Percentiles rank a stretch among this genome's conserved stretches.
Conservation (phyloP, 768 basidiomycete genomes). For the Boletus insuetus region DNA sequence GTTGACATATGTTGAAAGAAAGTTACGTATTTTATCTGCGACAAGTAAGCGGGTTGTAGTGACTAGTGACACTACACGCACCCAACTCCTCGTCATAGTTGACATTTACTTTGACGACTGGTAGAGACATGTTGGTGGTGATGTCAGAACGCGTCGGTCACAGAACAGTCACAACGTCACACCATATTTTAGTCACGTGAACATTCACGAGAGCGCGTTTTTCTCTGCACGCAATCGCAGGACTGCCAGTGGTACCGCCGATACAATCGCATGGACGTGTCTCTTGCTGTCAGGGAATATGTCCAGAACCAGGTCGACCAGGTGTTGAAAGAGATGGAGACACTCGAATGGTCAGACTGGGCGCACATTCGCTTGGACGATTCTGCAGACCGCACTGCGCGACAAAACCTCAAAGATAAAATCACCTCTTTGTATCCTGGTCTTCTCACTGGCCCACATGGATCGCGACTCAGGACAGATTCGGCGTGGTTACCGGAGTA, state of each 20-base stretch:
- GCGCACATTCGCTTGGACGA: neutral
- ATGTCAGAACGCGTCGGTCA: conserved; percentile 29
- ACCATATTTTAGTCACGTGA: conserved; percentile 13
- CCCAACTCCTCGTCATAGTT: conserved; percentile 75
- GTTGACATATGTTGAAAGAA: conserved; percentile 66
- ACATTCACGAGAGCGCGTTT: neutral
- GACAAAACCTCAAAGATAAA: conserved; percentile 2
- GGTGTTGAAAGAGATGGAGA: conserved; percentile 8
- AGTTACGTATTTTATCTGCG: conserved; percentile 65
- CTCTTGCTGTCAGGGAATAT: conserved; percentile 9
- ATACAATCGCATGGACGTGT: conserved; percentile 1
- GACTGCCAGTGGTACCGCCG: no score
- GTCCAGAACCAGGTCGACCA: conserved; percentile 13
- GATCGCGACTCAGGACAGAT: neutral
- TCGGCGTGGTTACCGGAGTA: neutral
- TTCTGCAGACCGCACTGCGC: neutral
- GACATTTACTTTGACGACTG: conserved; percentile 56
- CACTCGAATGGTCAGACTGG: conserved; percentile 14
- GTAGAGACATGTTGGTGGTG: conserved; percentile 58
- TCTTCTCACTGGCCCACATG: conserved; percentile 3
- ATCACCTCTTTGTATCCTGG: conserved; percentile 1
- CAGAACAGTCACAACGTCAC: conserved; percentile 18
- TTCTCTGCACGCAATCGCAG: no score
- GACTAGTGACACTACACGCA: conserved; percentile 18
- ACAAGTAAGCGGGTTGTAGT: conserved; percentile 1